phyloP scores from a whole-genome alignment of 78 protist genomes.

The Dictyostelium citrinum region DNA sequence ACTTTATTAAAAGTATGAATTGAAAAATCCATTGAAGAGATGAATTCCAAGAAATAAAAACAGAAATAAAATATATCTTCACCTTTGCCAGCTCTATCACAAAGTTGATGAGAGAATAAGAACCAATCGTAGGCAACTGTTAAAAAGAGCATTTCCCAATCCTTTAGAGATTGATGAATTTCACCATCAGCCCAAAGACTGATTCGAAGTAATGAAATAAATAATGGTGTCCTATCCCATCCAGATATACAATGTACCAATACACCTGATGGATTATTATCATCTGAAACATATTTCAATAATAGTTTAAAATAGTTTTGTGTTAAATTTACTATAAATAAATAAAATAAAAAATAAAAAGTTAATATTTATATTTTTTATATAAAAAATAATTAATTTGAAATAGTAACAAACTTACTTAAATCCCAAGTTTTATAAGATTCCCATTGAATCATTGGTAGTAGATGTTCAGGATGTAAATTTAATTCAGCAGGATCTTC shows the following conservation, averaged over 20 bases:
- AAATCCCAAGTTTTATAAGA: constrained; percentile 63
- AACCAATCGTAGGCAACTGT: constrained; percentile 93
- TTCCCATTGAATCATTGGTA: constrained; percentile 33
- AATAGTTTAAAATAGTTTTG: constrained; percentile 62
- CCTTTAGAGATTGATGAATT: constrained; percentile 70
- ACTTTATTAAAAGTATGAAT: constrained; percentile 22
- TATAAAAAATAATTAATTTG: too few species aligned
- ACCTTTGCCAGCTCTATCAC: constrained; percentile 46
- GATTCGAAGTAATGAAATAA: constrained; percentile 85
- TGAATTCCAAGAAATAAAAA: constrained; percentile 70
- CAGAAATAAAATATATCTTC: constrained; percentile 86
- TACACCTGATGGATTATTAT: constrained; percentile 62
- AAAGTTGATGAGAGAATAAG: constrained; percentile 79
- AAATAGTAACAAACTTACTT: background rate
- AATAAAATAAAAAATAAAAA: background rate
- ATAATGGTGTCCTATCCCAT: constrained; percentile 93
- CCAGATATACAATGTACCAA: constrained; percentile 94
- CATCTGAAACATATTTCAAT: constrained; percentile 47
- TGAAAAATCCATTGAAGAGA: constrained; percentile 55
- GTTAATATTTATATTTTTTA: background rate
- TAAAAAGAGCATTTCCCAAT: constrained; percentile 83
- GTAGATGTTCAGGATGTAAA: background rate
- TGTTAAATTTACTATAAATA: constrained; percentile 20
- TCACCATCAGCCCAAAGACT: constrained; percentile 91
- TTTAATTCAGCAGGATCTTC: constrained; percentile 63